These are phyloP conservation scores for Macrolepiota dolichaula DNA, from an alignment of 768 basidiomycete species.

Conservation along the genomic window DNA sequence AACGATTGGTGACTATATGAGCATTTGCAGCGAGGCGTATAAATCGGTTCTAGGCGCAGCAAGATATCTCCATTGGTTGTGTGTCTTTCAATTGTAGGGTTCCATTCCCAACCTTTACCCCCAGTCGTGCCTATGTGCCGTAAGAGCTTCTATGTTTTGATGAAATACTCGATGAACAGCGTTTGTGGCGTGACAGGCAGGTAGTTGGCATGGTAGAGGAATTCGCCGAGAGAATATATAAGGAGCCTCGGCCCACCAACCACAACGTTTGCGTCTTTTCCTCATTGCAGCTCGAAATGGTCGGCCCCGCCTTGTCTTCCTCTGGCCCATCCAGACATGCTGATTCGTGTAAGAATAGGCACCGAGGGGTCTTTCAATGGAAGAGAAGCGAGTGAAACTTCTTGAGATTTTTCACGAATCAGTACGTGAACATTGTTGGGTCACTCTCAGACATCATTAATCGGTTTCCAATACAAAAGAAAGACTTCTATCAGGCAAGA, in stretches of 20 bases:
- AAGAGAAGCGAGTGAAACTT: conserved; percentile 87
- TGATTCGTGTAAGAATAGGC: conserved; percentile 37
- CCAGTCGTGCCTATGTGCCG: too few relatives aligned
- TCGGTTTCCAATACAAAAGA: conserved; percentile 37
- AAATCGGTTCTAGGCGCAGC: background rate
- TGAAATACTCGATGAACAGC: background rate
- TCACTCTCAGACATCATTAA: background rate
- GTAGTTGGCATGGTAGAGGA: background rate
- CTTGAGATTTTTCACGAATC: conserved; percentile 94
- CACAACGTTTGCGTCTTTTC: background rate
- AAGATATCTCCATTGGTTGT: background rate
- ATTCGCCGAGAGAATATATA: background rate
- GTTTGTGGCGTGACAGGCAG: background rate
- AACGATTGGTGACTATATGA: background rate
- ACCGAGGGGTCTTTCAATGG: conserved; percentile 80
- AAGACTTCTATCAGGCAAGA: conserved; percentile 58
- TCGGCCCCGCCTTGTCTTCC: background rate
- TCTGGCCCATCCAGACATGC: background rate
- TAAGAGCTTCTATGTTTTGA: background rate
- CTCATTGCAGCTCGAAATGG: background rate
- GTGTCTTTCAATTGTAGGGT: too few relatives aligned
- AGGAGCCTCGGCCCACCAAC: background rate
- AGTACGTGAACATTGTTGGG: conserved; percentile 34
- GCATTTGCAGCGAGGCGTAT: background rate
- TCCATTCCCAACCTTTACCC: background rate